Evolutionary conservation across 2,329 filamentous ascomycete species (phyloP), one percentile per base, ranked within the genome.

Genomic region (Talaromyces sp.): DNA sequence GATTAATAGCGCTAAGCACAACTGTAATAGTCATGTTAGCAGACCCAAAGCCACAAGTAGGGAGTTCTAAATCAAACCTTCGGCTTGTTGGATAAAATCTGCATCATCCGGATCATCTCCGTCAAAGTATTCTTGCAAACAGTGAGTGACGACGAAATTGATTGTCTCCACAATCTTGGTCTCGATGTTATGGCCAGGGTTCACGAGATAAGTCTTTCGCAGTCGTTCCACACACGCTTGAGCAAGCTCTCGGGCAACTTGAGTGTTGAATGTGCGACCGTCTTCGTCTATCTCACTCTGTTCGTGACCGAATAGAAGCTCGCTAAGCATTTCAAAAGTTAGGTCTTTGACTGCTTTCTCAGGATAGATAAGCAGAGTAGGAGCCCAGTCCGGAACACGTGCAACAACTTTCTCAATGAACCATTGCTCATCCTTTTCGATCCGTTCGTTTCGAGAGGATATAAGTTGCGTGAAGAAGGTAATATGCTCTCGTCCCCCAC

Each of bases 391-490:
- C 1, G 73, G 72, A 14, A 81, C 69, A n/a, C 71, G 73, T 17
- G 77, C 70, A 32, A 80, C 67, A 21, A 79, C 69, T 32, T 69
- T 62, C 19, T 65, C 65, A 48, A 65, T 64, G 65, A 77, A 77
- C 67, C 71, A 74, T 17, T 64, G 59, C 10, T 72, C 67, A 27
- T 69, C 65, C 55, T 75, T 65, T 2, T 65, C 67, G n/a, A 76
- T 65, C 12, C 69, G 67, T 5, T 74, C 68, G 58, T 80, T 80
- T 26, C 69, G 68, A 24, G 72, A 58, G n/a, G 67, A 78, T 50
- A 83, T 76, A n/a, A 88, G 72, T 54, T 75, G 76, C 41, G 77
- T 77, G 66, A 90, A 78, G 65, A 82, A 83, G 2, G 73, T 70
- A 14, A 81, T 69, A 65, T 82, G 80, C 60, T 81, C 80, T 57